Conservation (phyloP, 805 yeast genomes). For the Tetrapisispora nanseiensis region DNA sequence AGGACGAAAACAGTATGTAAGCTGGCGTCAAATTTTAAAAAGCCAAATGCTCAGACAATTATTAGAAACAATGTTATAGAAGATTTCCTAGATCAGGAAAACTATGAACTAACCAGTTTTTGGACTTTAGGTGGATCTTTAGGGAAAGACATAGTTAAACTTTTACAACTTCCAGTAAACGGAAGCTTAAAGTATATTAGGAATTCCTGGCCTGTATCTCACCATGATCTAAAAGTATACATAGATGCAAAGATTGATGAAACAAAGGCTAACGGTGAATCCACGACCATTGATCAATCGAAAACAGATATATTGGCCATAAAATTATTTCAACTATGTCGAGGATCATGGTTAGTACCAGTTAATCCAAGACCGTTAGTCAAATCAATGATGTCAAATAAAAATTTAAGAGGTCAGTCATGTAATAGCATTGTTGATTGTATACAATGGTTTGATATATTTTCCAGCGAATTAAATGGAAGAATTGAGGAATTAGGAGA, state of each 20-base stretch:
- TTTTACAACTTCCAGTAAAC: slow-evolving; percentile 42
- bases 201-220: slow-evolving; percentile 35
- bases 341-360: slow-evolving; percentile 52
- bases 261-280: slow-evolving; percentile 3
- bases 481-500: slow-evolving; percentile 71
- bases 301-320: slow-evolving; percentile 42
- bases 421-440: slow-evolving; percentile 49
- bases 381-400: slow-evolving; percentile 83
- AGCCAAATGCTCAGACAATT: slow-evolving; percentile 82
- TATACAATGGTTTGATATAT: slow-evolving; percentile 71
- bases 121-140: slow-evolving; percentile 88
- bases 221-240: slow-evolving; percentile 25
- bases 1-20: slow-evolving; percentile 73
- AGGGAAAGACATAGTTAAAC: slow-evolving; percentile 51
- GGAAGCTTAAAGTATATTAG: slow-evolving; percentile 43
- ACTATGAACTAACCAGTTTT: slow-evolving; percentile 60
- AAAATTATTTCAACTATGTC: slow-evolving; percentile 48
- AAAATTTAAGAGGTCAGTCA: slow-evolving; percentile 56
- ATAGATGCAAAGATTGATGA: slow-evolving; percentile 10
- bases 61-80: slow-evolving; percentile 41
- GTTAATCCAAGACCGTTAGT: slow-evolving; percentile 50
- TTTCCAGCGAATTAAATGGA: slow-evolving; percentile 65
- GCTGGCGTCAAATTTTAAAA: slow-evolving; percentile 72
- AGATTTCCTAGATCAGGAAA: slow-evolving; percentile 40
- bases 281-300: slow-evolving; percentile 25